Base-by-base conservation (phyloP, 75 land plant species). In the Pinus albicaulis region DNA sequence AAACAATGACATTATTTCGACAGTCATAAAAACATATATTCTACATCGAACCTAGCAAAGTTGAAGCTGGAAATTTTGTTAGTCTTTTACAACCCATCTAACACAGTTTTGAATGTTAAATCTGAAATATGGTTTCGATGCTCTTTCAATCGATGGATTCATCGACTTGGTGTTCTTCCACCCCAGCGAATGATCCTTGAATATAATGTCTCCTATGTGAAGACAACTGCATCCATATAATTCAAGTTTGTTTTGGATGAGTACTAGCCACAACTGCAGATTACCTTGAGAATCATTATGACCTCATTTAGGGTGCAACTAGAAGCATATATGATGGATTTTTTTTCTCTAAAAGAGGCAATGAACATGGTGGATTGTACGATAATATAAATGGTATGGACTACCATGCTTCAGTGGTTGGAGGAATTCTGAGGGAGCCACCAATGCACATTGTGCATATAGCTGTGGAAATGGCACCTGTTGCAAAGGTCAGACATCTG, bases 391-490 rank as follows among this genome's bases (percentile, higher is more conserved):
- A 87, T 82, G 95, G 91, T 12, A 83, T 90, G 89, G 98, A 95
- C 66, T 95, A 95, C 76, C 98, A 92, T 48, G 83, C 92, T 72
- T 95, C 98, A 80, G 92, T 95, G 2, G 74, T 73, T 84, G 98
- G 98, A 55, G 92, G n/a, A n/a, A n/a, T n/a, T n/a, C n/a, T n/a
- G n/a, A n/a, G n/a, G n/a, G n/a, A n/a, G n/a, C n/a, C n/a, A n/a
- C n/a, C n/a, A n/a, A n/a, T n/a, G n/a, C n/a, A n/a, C n/a, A n/a
- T n/a, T n/a, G n/a, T n/a, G n/a, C n/a, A n/a, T n/a, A n/a, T n/a
- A n/a, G n/a, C n/a, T n/a, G n/a, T 92, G 69, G 98, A 95, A 82
- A 92, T 95, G 98, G 98, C 98, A 31, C 98, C 98, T 59, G 89
- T 95, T 76, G 98, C 98, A 80, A 95, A 95, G 98, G 98, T 92